These are phyloP conservation scores for Coprinopsis marcescibilis DNA, from an alignment of 768 basidiomycete species.

Conservation along the genomic window DNA sequence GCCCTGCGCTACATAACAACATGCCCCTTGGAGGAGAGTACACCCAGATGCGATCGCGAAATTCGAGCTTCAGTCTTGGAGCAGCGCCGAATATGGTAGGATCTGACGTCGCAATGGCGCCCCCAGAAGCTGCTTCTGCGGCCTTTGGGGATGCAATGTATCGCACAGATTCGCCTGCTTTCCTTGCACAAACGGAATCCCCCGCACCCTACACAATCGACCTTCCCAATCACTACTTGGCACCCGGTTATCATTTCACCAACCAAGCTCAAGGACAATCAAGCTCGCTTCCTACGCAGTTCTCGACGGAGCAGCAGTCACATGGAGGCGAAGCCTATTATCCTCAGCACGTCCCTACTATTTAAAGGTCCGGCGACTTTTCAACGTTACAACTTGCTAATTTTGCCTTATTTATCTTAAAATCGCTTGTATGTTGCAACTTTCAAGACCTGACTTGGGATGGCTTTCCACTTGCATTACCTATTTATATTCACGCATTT, in stretches of 20 bases:
- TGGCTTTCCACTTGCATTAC: background rate
- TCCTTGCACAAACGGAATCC: slow-evolving; percentile 35
- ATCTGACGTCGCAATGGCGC: slow-evolving; percentile 21
- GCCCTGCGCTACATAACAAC: slow-evolving; percentile 37
- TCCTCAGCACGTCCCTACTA: slow-evolving; percentile 21
- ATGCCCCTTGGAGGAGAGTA: slow-evolving; percentile 32
- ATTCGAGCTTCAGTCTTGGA: slow-evolving; percentile 29
- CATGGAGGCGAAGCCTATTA: slow-evolving; percentile 20
- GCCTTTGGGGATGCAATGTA: slow-evolving; percentile 28
- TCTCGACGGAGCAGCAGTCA: slow-evolving; percentile 14
- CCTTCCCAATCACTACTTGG: slow-evolving; percentile 24
- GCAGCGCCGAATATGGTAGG: slow-evolving; percentile 16
- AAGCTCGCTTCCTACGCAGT: slow-evolving; percentile 19
- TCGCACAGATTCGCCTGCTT: slow-evolving; percentile 37
- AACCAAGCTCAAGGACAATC: slow-evolving; percentile 12
- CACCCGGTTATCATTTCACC: background rate
- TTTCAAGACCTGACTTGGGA: background rate
- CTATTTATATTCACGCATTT: background rate
- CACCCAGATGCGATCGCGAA: slow-evolving; percentile 28
- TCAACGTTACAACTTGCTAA: no score
- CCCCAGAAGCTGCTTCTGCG: slow-evolving; percentile 11
- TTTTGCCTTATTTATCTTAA: slow-evolving; percentile 4
- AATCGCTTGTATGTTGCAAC: no score
- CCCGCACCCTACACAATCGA: slow-evolving; percentile 33
- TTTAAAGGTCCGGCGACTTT: no score